These are phyloP conservation scores for Paecilomyces fulvus DNA, from an alignment of 2,329 filamentous ascomycete species.

Conservation along the genomic window DNA sequence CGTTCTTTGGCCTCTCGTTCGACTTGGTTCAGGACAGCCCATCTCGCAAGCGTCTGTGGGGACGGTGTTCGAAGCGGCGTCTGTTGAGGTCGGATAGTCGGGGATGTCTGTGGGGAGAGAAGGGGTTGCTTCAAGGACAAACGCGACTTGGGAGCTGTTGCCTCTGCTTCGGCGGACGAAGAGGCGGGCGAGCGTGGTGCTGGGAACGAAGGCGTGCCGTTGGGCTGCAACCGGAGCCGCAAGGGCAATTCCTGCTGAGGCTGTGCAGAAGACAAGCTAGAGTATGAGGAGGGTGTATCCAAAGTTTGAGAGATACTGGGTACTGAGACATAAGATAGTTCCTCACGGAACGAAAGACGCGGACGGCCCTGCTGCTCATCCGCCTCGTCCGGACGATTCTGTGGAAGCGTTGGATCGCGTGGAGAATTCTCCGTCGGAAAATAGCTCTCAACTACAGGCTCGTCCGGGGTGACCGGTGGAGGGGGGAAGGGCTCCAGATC, in stretches of 20 bases:
- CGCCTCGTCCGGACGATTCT: slow-evolving; percentile 36
- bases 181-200: slow-evolving; percentile 21
- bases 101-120: slow-evolving; percentile 13
- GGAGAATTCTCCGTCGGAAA: slow-evolving; percentile 3
- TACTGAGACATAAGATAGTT: background rate
- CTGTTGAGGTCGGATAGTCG: slow-evolving; percentile 10
- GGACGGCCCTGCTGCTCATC: slow-evolving; percentile 11
- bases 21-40: slow-evolving; percentile 49
- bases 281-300: slow-evolving; percentile 20
- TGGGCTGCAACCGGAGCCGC: slow-evolving; percentile 32
- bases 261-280: slow-evolving; percentile 10
- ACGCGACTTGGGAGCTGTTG: slow-evolving; percentile 25
- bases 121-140: slow-evolving; percentile 26
- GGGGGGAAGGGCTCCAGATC: slow-evolving; percentile 4
- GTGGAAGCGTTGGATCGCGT: slow-evolving; percentile 39
- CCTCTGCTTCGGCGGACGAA: slow-evolving; percentile 24
- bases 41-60: slow-evolving; percentile 35
- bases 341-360: slow-evolving; percentile 9
- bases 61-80: slow-evolving; percentile 17
- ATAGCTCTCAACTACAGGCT: background rate
- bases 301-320: slow-evolving; percentile 18
- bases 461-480: slow-evolving; percentile 4
- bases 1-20: slow-evolving; percentile 64
- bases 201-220: slow-evolving; percentile 21
- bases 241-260: slow-evolving; percentile 16